phyloP scores from a whole-genome alignment of 805 yeast species.

The Debaryomyces tyrocola region DNA sequence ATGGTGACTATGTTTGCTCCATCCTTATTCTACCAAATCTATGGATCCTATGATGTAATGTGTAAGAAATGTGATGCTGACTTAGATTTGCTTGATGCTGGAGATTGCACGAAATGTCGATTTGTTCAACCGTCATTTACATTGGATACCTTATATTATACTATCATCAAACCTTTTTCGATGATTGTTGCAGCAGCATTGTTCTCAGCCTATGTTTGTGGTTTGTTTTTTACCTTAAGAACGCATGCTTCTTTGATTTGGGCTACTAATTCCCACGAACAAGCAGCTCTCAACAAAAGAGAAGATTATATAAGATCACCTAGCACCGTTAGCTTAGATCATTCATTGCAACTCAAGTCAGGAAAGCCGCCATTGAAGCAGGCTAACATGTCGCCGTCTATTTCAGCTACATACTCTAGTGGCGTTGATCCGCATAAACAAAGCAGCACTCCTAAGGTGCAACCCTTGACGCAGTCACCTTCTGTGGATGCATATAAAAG shows the following conservation, averaged over 20 bases:
- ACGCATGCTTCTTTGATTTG: conserved; percentile 97
- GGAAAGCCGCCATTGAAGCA: neutral
- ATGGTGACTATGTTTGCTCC: conserved; percentile 91
- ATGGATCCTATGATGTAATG: conserved; percentile 78
- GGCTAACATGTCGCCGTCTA: neutral
- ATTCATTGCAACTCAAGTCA: conserved; percentile 8
- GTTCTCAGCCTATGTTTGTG: conserved; percentile 82
- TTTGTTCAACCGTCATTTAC: conserved; percentile 75
- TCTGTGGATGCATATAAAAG: neutral
- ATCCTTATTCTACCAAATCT: conserved; percentile 83
- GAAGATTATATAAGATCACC: conserved; percentile 35
- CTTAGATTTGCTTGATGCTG: conserved; percentile 11
- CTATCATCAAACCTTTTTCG: conserved; percentile 80
- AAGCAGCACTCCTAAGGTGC: neutral
- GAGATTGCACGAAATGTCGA: conserved; percentile 68
- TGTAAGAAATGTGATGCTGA: conserved; percentile 56
- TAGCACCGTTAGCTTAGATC: conserved; percentile 34
- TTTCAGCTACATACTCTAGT: neutral
- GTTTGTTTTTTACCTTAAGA: conserved; percentile 87
- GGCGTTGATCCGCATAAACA: neutral
- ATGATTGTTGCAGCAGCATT: conserved; percentile 75
- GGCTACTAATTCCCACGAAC: conserved; percentile 55
- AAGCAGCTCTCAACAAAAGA: conserved; percentile 17
- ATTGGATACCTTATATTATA: conserved; percentile 62
- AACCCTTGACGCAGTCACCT: neutral